These are phyloP conservation scores for Oryza brachyantha DNA, from an alignment of 176 grass and related monocot species.

Conservation along the genomic window DNA sequence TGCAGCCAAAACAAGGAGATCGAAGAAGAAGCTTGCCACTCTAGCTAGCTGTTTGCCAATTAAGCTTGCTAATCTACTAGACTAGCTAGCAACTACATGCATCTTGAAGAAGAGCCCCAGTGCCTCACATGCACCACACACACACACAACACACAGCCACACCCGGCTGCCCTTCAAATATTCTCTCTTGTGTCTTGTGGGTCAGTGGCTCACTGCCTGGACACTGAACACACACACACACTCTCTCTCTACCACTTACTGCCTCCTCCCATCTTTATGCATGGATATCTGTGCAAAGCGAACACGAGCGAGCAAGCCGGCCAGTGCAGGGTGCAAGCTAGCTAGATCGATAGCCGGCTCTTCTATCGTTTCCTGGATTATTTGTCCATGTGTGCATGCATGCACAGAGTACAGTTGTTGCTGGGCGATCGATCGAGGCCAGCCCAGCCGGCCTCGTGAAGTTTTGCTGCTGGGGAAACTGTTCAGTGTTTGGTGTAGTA, in stretches of 20 bases:
- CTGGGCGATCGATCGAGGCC: not conserved
- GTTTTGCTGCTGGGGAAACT: not conserved
- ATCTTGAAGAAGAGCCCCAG: constrained; percentile 25
- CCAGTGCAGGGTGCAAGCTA: not conserved
- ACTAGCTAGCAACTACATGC: not conserved
- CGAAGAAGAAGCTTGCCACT: too few species aligned
- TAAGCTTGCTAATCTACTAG: not conserved
- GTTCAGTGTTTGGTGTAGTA: not conserved
- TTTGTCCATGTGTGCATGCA: not conserved
- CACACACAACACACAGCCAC: too few species aligned
- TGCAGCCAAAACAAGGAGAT: too few species aligned
- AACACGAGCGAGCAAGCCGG: not conserved
- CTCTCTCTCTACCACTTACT: not conserved
- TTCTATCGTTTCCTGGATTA: not conserved
- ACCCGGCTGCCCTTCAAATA: constrained; percentile 27
- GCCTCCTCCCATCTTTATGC: constrained; percentile 16
- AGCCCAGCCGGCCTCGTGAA: not conserved
- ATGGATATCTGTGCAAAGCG: constrained; percentile 33
- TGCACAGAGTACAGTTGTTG: not conserved
- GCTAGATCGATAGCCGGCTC: too few species aligned
- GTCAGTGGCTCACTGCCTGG: constrained; percentile 12
- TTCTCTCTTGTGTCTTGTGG: constrained; percentile 30
- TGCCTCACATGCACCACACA: not conserved
- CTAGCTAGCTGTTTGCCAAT: too few species aligned
- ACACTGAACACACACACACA: not conserved